Evolutionary conservation across 306 rosid genomes (phyloP), one percentile per base, ranked within the genome.

Genomic region (Prunus mira): DNA sequence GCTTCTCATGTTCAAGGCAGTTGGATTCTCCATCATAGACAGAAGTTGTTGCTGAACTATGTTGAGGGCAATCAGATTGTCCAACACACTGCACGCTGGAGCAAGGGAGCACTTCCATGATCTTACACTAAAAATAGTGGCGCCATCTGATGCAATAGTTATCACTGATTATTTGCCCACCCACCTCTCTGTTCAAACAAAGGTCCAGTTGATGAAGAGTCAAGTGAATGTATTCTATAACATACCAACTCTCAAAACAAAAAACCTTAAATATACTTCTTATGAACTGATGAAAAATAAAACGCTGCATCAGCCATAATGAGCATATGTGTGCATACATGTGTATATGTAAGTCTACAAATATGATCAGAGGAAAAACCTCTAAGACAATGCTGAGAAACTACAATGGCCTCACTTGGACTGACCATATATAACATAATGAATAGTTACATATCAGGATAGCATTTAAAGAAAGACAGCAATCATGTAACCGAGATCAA

Each of bases 61-160:
- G 83, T 55, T 85, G 89, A 76, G 91, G 74, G 81, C 88, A 77
- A 81, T 90, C 96, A 64, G 97, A 84, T 69, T 91, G 90, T 22
- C 89, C 88, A 71, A 81, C 86, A 87, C 80, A 78, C 69, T 87
- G 92, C 76, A 87, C 87, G 24, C 83, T 90, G 52, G 97, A 90
- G 81, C 91, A 89, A 73, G 97, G 89, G 83, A 92, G 92, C 84
- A 92, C 91, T 87, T 89, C 97, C 99, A 92, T 96, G 75, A 80
- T 81, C 77, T 66, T 79, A 86, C 9, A 72, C 69, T 46, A 73
- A 71, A 76, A 78, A 38, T 57, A 9, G 43, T 77, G 73, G 61
- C 55, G 54, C 66, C 87, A 84, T 81, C 68, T 30, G 73, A 84
- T 76, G 70, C 45, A 6, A 78, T 57, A 74, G 75, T 51, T 69